Percentiles rank a stretch among this genome's conserved stretches.
Evolutionary conservation across 495 filamentous ascomycete species (phyloP).

Genomic region (Podospora australis): DNA sequence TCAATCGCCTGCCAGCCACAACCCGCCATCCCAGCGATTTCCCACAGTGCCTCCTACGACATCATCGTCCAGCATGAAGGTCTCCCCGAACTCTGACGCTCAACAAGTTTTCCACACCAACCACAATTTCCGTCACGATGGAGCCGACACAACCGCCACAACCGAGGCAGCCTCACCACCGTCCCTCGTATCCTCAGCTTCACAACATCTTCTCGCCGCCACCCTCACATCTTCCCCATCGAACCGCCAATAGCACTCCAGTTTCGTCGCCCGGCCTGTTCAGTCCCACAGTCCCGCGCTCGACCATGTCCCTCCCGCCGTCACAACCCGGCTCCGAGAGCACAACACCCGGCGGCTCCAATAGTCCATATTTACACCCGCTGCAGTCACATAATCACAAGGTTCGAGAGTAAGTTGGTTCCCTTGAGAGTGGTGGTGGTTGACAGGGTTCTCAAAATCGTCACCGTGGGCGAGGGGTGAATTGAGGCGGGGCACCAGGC

Average conservation of each 20-base stretch:
- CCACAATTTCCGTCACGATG: too few species aligned
- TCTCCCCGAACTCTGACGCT: constrained; percentile 13
- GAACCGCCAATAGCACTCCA: constrained; percentile 60
- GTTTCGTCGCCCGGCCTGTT: constrained; percentile 64
- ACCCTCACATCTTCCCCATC: constrained; percentile 21
- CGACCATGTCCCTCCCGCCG: constrained; percentile 26
- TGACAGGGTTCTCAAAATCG: not conserved
- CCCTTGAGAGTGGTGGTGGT: not conserved
- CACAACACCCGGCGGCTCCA: constrained; percentile 39
- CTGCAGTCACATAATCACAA: constrained; percentile 57
- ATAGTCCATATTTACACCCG: constrained; percentile 59
- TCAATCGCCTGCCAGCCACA: constrained; percentile 7
- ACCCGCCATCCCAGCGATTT: not conserved
- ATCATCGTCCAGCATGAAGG: constrained; percentile 27
- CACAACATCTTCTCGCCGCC: constrained; percentile 30
- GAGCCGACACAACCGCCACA: constrained; percentile 25
- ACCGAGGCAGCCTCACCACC: constrained; percentile 24
- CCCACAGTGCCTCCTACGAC: constrained; percentile 8
- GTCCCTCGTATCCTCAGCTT: constrained; percentile 33
- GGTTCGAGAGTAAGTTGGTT: constrained; percentile 48
- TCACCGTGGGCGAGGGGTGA: not conserved
- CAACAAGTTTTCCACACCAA: constrained; percentile 18
- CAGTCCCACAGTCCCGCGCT: constrained; percentile 42
- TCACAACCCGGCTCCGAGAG: constrained; percentile 37
- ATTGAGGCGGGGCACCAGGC: too few species aligned